These are phyloP conservation scores for Cystobasidium pallidum DNA, from an alignment of 1,284 basidiomycete species.

Conservation along the genomic window DNA sequence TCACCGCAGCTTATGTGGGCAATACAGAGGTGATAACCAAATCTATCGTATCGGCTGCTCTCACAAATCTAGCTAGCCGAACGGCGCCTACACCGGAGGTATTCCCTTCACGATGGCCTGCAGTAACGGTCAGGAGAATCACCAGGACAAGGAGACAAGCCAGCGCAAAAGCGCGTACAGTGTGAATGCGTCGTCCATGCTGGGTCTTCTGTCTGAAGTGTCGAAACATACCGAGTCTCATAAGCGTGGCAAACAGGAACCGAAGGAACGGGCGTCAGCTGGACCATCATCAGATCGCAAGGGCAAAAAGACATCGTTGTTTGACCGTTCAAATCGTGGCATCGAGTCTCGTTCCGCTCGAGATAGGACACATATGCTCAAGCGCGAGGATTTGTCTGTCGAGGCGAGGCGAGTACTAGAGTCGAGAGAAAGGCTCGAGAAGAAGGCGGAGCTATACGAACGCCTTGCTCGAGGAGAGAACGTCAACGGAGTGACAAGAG, in stretches of 20 bases:
- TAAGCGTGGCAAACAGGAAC: constrained; percentile 28
- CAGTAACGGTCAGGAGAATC: background rate
- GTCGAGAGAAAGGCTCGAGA: constrained; percentile 45
- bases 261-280: constrained; percentile 10
- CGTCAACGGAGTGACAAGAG: constrained; percentile 67
- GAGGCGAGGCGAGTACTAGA: constrained; percentile 38
- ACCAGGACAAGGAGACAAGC: background rate
- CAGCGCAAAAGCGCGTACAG: constrained; percentile 21
- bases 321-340: constrained; percentile 41
- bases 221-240: constrained; percentile 33
- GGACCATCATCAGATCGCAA: constrained; percentile 19
- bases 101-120: background rate
- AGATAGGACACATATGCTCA: constrained; percentile 36
- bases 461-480: constrained; percentile 45
- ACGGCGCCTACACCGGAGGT: too few relatives aligned
- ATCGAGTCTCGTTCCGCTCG: constrained; percentile 31
- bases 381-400: constrained; percentile 20
- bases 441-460: constrained; percentile 51
- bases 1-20: too few relatives aligned
- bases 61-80: too few relatives aligned
- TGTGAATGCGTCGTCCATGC: constrained; percentile 44
- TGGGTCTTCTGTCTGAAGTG: constrained; percentile 38
- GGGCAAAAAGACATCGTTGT: constrained; percentile 23
- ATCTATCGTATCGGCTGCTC: too few relatives aligned
- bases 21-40: too few relatives aligned